Evolutionary conservation across 768 basidiomycete species (phyloP), one percentile per base, ranked within the genome.

Genomic region (Hysterangium stoloniferum): DNA sequence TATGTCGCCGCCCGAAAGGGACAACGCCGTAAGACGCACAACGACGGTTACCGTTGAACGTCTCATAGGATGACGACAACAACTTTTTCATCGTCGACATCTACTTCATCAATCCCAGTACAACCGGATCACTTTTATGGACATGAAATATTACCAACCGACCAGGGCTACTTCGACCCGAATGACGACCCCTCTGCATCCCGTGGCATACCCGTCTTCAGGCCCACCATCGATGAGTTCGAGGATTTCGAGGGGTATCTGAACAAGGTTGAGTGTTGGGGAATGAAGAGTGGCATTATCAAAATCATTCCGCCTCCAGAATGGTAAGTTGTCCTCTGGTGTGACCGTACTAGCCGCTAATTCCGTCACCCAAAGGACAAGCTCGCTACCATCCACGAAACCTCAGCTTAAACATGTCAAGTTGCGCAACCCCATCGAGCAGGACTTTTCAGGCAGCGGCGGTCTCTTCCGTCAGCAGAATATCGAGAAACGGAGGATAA

Each of bases 151-250:
- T 32, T 40, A 33, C 15, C 77, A 78, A 2, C 79, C 76, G 6
- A 85, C 84, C 43, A 52, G 17, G 47, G 35, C 12, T 38, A 52
- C 45, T 71, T 89, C 29, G 77, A 80, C 57, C 89, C 89, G n/a
- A 72, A 73, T 25, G 86, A 89, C 59, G 89, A 91, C 70, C 86
- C 80, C 22, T 61, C 81, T 25, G 87, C 88, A 0, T 78, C 82
- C 58, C 84, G 87, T 43, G 96, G 95, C 32, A 95, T 98, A 40
- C 96, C 95, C 4, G 92, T 99, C 9, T 99, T 99, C 76, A 86
- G 81, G 62, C 96, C 96, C 7, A 80, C 86, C 1, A 85, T 94
- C 80, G 83, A 84, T 45, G 91, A 98, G 59, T 96, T 96, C 59
- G 64, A 72, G 54, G 88, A 93, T 66, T 98, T 97, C 65, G 95